Percentiles rank a stretch among this genome's conserved stretches.
These are phyloP conservation scores for Colletotrichum sp. DNA, from an alignment of 2,329 filamentous ascomycete genomes.

Conservation along the genomic window DNA sequence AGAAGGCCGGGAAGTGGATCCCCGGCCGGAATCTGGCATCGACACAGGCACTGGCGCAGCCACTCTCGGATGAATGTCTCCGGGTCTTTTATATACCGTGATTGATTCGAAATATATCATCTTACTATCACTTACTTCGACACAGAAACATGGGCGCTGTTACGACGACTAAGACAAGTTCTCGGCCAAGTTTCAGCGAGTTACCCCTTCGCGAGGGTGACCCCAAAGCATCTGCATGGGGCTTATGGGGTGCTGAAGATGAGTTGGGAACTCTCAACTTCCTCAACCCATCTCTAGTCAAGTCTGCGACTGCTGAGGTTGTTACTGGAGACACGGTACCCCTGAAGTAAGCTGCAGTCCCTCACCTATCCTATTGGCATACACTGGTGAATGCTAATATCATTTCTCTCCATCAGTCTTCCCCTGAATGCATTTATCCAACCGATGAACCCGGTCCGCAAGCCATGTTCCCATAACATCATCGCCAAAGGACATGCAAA, in stretches of 20 bases:
- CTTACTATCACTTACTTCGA: not conserved
- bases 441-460: slow-evolving; percentile 21
- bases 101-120: not conserved
- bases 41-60: not conserved
- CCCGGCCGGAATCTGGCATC: not conserved
- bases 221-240: slow-evolving; percentile 10
- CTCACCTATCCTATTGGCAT: not conserved
- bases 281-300: not conserved
- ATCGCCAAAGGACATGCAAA: slow-evolving; percentile 25
- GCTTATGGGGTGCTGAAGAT: not conserved
- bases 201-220: not conserved
- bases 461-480: slow-evolving; percentile 22
- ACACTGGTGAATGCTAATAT: accelerated
- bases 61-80: not conserved
- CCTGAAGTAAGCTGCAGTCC: not conserved
- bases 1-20: not conserved
- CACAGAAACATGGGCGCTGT: not conserved
- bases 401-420: not conserved
- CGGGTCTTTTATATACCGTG: not conserved
- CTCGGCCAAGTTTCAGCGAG: not conserved
- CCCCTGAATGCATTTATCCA: not conserved
- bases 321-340: not conserved
- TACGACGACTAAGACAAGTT: not conserved
- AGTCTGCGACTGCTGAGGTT: not conserved
- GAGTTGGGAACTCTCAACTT: slow-evolving; percentile 16